Percentiles rank a stretch among this genome's conserved stretches.
phyloP scores from a whole-genome alignment of 106 monocot species.

The Agapanthus africanus region DNA sequence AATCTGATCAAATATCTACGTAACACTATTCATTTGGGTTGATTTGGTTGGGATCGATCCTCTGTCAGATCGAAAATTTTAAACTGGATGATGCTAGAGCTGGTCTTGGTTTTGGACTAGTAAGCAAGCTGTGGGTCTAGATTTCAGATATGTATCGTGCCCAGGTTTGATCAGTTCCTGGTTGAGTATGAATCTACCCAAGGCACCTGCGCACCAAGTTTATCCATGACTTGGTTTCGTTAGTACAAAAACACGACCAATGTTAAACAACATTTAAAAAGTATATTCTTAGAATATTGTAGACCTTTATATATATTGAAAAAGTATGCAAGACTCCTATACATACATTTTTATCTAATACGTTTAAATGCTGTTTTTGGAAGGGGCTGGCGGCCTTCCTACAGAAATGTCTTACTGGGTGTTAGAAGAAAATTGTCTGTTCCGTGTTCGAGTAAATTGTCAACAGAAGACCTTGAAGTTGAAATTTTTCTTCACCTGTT shows the following conservation, averaged over 20 bases:
- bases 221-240: neutral
- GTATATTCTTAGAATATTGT: neutral
- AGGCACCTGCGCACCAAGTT: neutral
- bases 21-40: neutral
- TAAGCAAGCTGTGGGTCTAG: neutral
- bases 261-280: neutral
- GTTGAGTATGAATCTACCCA: neutral
- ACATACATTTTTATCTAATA: neutral
- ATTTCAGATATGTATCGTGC: neutral
- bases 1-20: neutral
- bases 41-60: neutral
- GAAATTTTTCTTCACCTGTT: constrained; percentile 92
- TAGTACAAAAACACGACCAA: too few species aligned
- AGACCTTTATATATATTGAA: neutral
- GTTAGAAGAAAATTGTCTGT: constrained; percentile 66
- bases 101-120: neutral
- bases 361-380: constrained; percentile 14
- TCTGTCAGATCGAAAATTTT: neutral
- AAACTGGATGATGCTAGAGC: neutral
- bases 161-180: too few species aligned
- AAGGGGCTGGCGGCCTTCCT: constrained; percentile 94
- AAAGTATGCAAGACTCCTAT: neutral
- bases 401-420: constrained; percentile 78
- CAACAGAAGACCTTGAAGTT: constrained; percentile 86
- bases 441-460: constrained; percentile 74